Evolutionary conservation across 2,329 filamentous ascomycete genomes (phyloP).

Genomic region (Phialemonium atrogriseum): DNA sequence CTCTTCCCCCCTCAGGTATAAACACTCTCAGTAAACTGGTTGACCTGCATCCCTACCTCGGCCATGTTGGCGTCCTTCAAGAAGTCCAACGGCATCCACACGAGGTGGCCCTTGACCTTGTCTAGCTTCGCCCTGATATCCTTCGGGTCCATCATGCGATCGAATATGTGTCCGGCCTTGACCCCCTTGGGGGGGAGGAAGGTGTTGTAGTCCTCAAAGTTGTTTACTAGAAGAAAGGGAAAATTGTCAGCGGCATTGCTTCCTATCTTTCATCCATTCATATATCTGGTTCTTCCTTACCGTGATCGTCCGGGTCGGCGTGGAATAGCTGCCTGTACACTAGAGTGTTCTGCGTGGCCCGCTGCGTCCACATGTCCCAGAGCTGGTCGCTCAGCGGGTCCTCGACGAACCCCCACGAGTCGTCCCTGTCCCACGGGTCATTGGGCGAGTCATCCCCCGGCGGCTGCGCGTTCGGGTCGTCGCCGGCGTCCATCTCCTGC

Average conservation of each 20-base stretch:
- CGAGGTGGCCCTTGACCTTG: conserved; percentile 76
- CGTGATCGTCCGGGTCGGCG: conserved; percentile 80
- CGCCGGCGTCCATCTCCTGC: conserved; percentile 58
- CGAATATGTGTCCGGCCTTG: conserved; percentile 81
- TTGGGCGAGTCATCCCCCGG: conserved; percentile 60
- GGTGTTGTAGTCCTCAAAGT: conserved; percentile 79
- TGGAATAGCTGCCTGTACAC: conserved; percentile 77
- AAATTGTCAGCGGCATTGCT: too few relatives aligned
- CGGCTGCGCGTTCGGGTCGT: conserved; percentile 67
- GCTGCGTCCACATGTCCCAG: conserved; percentile 59
- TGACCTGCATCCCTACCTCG: conserved; percentile 78
- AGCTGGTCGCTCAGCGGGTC: conserved; percentile 63
- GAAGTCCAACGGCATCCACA: conserved; percentile 93
- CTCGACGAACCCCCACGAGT: conserved; percentile 56
- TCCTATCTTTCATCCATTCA: too few relatives aligned
- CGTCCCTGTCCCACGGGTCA: conserved; percentile 50
- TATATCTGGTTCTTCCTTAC: too few relatives aligned
- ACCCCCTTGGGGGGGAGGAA: conserved; percentile 64
- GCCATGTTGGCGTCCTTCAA: conserved; percentile 81
- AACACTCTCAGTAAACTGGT: conserved; percentile 78
- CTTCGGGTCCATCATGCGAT: conserved; percentile 63
- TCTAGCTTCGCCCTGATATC: conserved; percentile 71
- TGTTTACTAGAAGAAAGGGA: conserved; percentile 51
- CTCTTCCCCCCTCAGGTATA: conserved; percentile 55
- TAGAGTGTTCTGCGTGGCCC: conserved; percentile 63